phyloP scores from a whole-genome alignment of 345 rosid species.

The Laguncularia racemosa region DNA sequence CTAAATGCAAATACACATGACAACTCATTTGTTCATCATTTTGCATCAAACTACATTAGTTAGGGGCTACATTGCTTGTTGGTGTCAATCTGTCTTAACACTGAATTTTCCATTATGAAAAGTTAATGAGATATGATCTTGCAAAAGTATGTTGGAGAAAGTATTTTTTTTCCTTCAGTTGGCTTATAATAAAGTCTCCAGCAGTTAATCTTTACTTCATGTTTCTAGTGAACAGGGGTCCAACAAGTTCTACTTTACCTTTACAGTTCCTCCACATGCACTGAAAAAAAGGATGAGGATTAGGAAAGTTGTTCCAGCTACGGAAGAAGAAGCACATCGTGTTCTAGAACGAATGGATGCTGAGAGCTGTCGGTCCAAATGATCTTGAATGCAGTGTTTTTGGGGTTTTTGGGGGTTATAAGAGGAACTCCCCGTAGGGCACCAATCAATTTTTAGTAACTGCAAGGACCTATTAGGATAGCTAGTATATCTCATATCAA shows the following conservation, averaged over 20 bases:
- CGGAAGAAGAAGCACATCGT: slow-evolving; percentile 78
- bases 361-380: slow-evolving; percentile 28
- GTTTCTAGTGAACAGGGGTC: slow-evolving; percentile 44
- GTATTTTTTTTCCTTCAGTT: background rate
- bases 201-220: background rate
- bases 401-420: background rate
- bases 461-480: no score
- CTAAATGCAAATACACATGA: no score
- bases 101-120: background rate
- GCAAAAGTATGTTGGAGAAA: no score
- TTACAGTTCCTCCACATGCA: slow-evolving; percentile 67
- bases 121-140: no score
- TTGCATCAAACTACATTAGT: no score
- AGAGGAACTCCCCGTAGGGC: no score
- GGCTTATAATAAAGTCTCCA: background rate
- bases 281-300: slow-evolving; percentile 55
- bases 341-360: slow-evolving; percentile 84
- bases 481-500: no score
- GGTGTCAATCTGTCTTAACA: no score
- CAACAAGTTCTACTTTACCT: slow-evolving; percentile 82
- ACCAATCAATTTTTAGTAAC: no score
- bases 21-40: no score
- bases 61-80: no score
- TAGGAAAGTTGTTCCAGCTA: slow-evolving; percentile 79
- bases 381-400: slow-evolving; percentile 9